Base-by-base conservation (phyloP, 1,284 basidiomycete genomes). In the Cryptococcus amylolentus region DNA sequence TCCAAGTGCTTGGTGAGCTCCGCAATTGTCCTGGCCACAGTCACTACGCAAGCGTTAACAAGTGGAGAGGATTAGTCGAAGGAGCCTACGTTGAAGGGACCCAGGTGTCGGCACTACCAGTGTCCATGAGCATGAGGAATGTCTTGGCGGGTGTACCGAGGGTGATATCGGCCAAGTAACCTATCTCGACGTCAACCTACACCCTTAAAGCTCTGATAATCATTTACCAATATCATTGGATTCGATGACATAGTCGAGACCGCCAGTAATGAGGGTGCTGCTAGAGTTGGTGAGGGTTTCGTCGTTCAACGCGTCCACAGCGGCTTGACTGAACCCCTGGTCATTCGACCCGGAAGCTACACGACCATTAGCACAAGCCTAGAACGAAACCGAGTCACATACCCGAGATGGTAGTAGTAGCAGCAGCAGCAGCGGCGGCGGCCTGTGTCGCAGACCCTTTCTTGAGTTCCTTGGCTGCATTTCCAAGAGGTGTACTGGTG, bases 71-170 rank as follows among this genome's bases (percentile, higher is more conserved):
- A 9, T 3, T 16, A 26, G 31, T 41, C n/a, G 27, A 26, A 7
- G 7, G 37, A 44, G 52, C 58, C 43, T 49, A 63, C 62, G 62
- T 51, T 6, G 80, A 78, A 10, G 84, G 85, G 18, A 88, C 84
- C 89, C 91, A 94, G 41, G 89, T 80, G 72, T 94, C 91, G 14
- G 88, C 86, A 8, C 86, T 89, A 37, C 91, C 91, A 27, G 88
- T 88, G 77, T 94, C 91, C 84, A 90, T 86, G 50, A 93, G 81
- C 67, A 94, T 75, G 37, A 81, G 79, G 77, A 88, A 93, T 65
- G 85, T 76, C 43, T 75, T 79, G 2, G 87, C 82, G n/a, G 88
- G 88, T 3, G 86, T 88, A 40, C 90, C 90, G 61, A 93, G 83
- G 71, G 87, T 82, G 37, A 93, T 74, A 27, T 83, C 85, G 7